These are phyloP conservation scores for Backusella macrospora DNA, from an alignment of 192 early-diverging fungal species.

Conservation along the genomic window DNA sequence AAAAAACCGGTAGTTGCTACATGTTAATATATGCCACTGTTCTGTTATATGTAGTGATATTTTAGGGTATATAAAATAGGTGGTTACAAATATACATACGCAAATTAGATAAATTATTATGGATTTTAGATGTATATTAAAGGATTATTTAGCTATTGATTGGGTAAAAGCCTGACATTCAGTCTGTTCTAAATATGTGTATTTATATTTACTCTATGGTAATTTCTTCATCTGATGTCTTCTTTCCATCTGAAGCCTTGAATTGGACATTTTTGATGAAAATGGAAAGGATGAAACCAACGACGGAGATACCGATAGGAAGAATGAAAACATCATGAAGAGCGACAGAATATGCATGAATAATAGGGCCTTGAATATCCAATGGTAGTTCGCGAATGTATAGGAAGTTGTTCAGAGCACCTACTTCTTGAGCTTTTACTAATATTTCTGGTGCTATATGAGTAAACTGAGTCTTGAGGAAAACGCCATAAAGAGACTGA, in stretches of 20 bases:
- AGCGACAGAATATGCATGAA: slow-evolving; percentile 20
- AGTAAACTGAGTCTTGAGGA: slow-evolving; percentile 7
- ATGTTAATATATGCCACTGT: too few relatives aligned
- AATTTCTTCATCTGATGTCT: background rate
- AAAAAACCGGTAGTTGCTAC: too few relatives aligned
- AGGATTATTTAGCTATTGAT: too few relatives aligned
- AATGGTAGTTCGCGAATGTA: slow-evolving; percentile 18
- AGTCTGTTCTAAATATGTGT: too few relatives aligned
- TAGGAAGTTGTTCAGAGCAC: slow-evolving; percentile 20
- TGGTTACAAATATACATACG: too few relatives aligned
- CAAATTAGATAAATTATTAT: too few relatives aligned
- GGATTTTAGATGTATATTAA: too few relatives aligned
- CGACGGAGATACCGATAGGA: slow-evolving; percentile 20
- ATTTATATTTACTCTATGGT: too few relatives aligned
- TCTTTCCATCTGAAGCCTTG: background rate
- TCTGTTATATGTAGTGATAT: too few relatives aligned
- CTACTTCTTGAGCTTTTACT: slow-evolving; percentile 3
- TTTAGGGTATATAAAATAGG: too few relatives aligned
- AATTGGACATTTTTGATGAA: slow-evolving; percentile 26
- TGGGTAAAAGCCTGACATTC: too few relatives aligned
- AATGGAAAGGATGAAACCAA: slow-evolving; percentile 26
- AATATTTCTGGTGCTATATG: slow-evolving; percentile 16
- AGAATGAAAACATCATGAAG: slow-evolving; percentile 34
- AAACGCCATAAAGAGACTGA: slow-evolving; percentile 7
- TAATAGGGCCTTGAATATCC: slow-evolving; percentile 14